phyloP scores from a whole-genome alignment of 495 filamentous ascomycete genomes.

The Neurospora sp. region DNA sequence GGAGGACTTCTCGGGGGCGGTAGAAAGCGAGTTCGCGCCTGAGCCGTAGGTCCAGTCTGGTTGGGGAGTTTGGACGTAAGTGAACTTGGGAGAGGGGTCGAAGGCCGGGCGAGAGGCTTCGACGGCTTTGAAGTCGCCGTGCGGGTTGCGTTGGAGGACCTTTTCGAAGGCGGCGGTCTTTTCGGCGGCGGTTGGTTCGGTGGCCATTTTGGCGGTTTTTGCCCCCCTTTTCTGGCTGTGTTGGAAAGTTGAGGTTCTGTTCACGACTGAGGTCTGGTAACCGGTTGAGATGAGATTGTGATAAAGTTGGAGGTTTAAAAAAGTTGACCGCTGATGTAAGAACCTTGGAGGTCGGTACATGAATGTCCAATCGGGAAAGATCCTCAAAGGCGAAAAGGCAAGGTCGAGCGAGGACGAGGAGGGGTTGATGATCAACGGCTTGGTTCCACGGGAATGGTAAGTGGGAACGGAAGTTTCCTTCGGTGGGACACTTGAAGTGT shows the following conservation, averaged over 20 bases:
- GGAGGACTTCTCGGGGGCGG: too few species aligned
- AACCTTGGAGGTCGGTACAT: neutral
- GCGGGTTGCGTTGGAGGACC: constrained; percentile 49
- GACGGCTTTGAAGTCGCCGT: constrained; percentile 67
- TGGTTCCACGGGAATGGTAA: neutral
- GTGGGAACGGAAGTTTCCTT: neutral
- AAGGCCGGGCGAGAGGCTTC: constrained; percentile 68
- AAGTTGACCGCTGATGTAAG: neutral
- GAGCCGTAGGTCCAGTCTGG: constrained; percentile 72
- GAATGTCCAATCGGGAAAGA: neutral
- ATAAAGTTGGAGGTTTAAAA: neutral
- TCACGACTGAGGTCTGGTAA: neutral
- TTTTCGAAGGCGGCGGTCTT: constrained; percentile 29
- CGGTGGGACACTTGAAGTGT: neutral
- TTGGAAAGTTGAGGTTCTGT: neutral
- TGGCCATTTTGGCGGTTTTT: constrained; percentile 22
- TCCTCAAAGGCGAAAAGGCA: neutral
- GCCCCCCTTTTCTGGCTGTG: neutral
- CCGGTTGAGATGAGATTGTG: neutral
- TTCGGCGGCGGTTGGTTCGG: constrained; percentile 8
- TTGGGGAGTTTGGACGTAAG: constrained; percentile 58
- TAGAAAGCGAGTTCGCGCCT: constrained; percentile 42
- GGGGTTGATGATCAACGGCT: neutral
- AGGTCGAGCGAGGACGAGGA: neutral
- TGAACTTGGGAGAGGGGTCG: constrained; percentile 40